Evolutionary conservation across 2,329 filamentous ascomycete genomes (phyloP), one percentile per base, ranked within the genome.

Genomic region (Fusarium falciforme): DNA sequence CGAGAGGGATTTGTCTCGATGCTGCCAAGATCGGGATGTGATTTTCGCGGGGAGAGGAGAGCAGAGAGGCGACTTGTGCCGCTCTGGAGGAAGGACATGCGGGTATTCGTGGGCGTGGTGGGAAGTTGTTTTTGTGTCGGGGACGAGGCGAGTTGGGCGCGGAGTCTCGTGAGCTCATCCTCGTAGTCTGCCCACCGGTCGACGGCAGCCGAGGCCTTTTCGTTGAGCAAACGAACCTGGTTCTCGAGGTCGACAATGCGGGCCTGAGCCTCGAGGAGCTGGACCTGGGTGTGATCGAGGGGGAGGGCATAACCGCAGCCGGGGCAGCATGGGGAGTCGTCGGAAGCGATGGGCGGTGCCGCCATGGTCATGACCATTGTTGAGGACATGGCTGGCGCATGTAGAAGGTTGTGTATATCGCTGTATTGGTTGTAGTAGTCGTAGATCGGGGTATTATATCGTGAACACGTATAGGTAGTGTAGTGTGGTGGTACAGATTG

Each of bases 111-210:
- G 31, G 68, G 70, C 9, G 73, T 77, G 60, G 82, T 67, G 57
- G 76, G 73, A 16, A 58, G 71, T 67, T 67, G 75, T 64, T 75
- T 71, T 25, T 64, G 63, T 25, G 47, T 47, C 9, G 66, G 63
- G 6, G 68, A 78, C 58, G 55, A 78, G 64, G 76, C 79, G 25
- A 74, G 79, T 79, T 78, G 76, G 38, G 83, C 84, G 74, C 89
- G 89, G 64, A 94, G 85, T 52, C 83, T 85, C 52, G 89, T 86
- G 44, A 95, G 87, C 80, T 95, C 92, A 82, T 94, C 93, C 83
- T 96, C 93, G 86, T 94, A 95, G 84, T 94, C 92, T 79, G 93
- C 92, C 88, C 89, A 91, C 80, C 88, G 89, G 81, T 91, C 88
- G 71, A 90, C 87, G 80, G 86, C 86, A 36, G 90, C 89, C 4